Percentiles rank a stretch among this genome's conserved stretches.
Evolutionary conservation across 73 alveolate genomes (phyloP).

Genomic region (Uronychia setigera): DNA sequence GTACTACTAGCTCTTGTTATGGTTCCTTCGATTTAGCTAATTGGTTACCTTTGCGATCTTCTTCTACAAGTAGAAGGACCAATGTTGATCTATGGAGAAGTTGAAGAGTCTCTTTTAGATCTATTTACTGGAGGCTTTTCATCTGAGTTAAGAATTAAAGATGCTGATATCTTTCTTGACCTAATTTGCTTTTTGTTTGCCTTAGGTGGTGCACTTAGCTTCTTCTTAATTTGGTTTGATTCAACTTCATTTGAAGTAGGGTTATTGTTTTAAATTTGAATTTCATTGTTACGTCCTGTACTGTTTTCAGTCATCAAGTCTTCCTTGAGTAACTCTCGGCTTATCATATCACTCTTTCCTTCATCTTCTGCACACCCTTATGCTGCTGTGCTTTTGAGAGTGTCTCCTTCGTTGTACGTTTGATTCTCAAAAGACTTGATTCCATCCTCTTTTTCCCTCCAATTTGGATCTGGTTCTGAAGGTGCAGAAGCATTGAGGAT

Average conservation of each 20-base stretch:
- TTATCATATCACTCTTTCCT: too few species aligned
- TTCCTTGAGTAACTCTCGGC: neutral
- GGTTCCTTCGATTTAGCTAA: neutral
- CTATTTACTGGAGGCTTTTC: constrained; percentile 5
- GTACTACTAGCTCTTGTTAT: neutral
- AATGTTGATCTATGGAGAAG: neutral
- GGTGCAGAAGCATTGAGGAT: neutral
- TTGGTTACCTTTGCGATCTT: neutral
- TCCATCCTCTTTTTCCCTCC: too few species aligned
- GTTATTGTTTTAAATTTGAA: neutral
- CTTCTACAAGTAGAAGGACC: neutral
- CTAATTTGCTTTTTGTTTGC: neutral
- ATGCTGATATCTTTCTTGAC: neutral
- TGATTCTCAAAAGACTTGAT: too few species aligned
- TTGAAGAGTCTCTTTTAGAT: neutral
- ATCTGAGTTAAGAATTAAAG: neutral
- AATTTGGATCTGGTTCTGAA: too few species aligned
- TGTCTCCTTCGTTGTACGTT: too few species aligned
- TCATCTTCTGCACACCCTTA: too few species aligned
- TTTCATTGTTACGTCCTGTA: neutral
- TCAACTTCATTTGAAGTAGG: neutral
- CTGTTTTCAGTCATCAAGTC: neutral
- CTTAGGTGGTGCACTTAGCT: neutral
- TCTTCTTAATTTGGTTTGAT: neutral
- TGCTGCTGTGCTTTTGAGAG: too few species aligned